phyloP scores from a whole-genome alignment of 805 yeast genomes.

The Ascoidea asiatica region DNA sequence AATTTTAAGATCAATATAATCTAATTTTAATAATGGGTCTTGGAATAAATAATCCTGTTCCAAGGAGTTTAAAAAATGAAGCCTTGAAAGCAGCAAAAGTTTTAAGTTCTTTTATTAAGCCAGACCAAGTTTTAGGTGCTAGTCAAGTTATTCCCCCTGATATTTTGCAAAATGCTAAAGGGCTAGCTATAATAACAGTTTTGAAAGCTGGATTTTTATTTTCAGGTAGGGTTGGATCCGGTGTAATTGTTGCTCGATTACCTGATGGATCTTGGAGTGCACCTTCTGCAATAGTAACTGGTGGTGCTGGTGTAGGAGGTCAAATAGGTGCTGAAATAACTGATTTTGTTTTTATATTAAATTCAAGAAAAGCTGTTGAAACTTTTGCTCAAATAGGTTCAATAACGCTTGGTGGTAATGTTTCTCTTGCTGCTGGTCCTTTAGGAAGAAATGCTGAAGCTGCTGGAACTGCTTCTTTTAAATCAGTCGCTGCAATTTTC shows the following conservation, averaged over 20 bases:
- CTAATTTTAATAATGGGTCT: no score
- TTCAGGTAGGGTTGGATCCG: constrained; percentile 96
- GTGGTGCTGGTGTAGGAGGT: constrained; percentile 99
- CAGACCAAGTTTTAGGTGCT: constrained; percentile 85
- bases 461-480: constrained; percentile 84
- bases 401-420: constrained; percentile 86
- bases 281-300: constrained; percentile 89
- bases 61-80: constrained; percentile 79
- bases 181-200: constrained; percentile 86
- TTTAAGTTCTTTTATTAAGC: constrained; percentile 80
- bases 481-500: constrained; percentile 80
- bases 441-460: constrained; percentile 96
- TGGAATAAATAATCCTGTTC: constrained; percentile 77
- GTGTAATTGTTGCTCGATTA: constrained; percentile 83
- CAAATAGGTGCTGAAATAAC: constrained; percentile 94
- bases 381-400: constrained; percentile 92
- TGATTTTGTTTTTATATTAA: constrained; percentile 87
- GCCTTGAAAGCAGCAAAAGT: constrained; percentile 91
- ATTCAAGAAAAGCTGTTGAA: constrained; percentile 78
- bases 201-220: constrained; percentile 92
- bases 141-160: constrained; percentile 84
- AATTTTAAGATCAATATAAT: no score
- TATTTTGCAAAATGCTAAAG: constrained; percentile 79
- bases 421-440: constrained; percentile 96
- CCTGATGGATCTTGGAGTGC: constrained; percentile 98